Evolutionary conservation across 495 filamentous ascomycete genomes (phyloP).

Genomic region (Podospora conica): DNA sequence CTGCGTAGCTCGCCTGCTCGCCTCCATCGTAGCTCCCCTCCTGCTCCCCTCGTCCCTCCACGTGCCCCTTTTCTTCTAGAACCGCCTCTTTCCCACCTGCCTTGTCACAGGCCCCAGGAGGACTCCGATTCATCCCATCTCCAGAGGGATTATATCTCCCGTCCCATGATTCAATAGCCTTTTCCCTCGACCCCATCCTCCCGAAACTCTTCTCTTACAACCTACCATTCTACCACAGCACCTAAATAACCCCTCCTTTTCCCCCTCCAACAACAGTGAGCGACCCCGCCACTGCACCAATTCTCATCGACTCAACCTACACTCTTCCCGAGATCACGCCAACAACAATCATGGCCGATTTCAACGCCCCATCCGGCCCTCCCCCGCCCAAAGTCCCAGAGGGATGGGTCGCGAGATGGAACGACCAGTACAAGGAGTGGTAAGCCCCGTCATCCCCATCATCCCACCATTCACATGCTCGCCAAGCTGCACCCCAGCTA

Average conservation of each 20-base stretch:
- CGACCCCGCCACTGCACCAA: neutral
- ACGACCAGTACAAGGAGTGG: conserved; percentile 73
- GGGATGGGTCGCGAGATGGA: conserved; percentile 80
- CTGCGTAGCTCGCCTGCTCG: neutral
- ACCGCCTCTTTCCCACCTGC: neutral
- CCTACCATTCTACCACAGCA: neutral
- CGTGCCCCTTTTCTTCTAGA: neutral
- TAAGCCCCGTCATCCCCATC: conserved; percentile 32
- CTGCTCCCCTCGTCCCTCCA: neutral
- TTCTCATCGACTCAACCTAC: neutral
- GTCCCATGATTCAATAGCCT: neutral
- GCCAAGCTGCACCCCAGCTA: neutral
- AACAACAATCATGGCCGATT: conserved; percentile 48
- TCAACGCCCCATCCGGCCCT: conserved; percentile 66
- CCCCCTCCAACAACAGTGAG: neutral
- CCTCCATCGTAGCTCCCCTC: neutral
- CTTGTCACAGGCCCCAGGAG: neutral
- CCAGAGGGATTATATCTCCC: neutral
- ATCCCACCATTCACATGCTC: neutral
- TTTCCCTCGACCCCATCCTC: neutral
- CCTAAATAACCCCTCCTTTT: conserved; percentile 5
- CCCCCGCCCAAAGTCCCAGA: conserved; percentile 82
- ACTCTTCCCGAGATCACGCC: neutral
- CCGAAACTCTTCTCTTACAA: conserved; percentile 19
- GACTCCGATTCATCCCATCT: conserved; percentile 1